Evolutionary conservation across 31 red algal genomes (phyloP), one percentile per base, ranked within the genome.

Genomic region (Pterothamnion heteromorphum): DNA sequence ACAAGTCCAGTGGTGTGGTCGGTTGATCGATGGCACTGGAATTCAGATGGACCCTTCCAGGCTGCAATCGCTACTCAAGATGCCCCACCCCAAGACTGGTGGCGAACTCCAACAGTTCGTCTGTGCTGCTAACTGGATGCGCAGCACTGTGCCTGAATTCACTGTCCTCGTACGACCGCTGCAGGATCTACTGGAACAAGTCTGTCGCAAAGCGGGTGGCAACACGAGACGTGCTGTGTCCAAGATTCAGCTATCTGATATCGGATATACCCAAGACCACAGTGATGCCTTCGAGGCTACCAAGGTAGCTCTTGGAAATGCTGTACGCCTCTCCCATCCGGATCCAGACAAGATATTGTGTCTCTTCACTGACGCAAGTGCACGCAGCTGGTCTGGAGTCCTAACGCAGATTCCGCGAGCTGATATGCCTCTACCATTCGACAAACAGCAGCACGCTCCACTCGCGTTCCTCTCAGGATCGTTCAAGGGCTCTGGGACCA

Each of bases 381-480:
- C 4, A 9, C 35, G 21, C 84, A 9, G 14, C 28, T 88, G 84
- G 84, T 44, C 84, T 5, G 35, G 84, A 18, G 34, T 88, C 9
- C 34, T 88, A 21, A 88, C 84, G 23, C 28, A 88, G 34, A 22
- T 44, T 88, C 84, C 35, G 18, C 35, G 9, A 4, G 84, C 43
- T 21, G 84, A 51, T 44, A 5, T 88, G 18, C 34, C 31, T 0
- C 5, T 21, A 36, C 84, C 35, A 20, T n/a, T 33, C 35, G 35
- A 88, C 0, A 24, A 88, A 44, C 9, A 88, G 31, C 35, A 24
- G 18, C 84, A 88, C 35, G 37, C 18, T 0, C 84, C 84, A 88
- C 84, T 88, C 14, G 84, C 84, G 34, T 88, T 88, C 24, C 34
- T n/a, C 35, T 88, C 84, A 26, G 84, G 28, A 57, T 36, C 18